Conservation (phyloP, 371 early-diverging fungal genomes). For the Ordospora colligata region DNA sequence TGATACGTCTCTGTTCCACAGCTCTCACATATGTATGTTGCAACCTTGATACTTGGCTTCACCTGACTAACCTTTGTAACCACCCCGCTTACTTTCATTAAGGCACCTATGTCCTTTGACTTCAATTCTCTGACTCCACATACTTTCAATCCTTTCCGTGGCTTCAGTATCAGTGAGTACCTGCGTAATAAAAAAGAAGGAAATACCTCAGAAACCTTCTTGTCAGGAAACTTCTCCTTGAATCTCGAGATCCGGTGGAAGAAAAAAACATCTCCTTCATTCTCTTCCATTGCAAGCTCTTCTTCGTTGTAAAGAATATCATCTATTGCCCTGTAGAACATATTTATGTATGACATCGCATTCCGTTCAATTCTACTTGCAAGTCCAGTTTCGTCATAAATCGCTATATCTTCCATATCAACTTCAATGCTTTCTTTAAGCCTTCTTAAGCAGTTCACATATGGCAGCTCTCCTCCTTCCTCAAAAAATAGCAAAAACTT, state of each 20-base stretch:
- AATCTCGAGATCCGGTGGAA: slow-evolving; percentile 57
- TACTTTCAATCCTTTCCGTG: slow-evolving; percentile 18
- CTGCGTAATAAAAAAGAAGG: slow-evolving; percentile 52
- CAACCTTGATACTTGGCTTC: slow-evolving; percentile 78
- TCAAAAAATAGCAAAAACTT: slow-evolving; percentile 59
- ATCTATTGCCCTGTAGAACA: slow-evolving; percentile 57
- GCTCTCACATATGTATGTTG: slow-evolving; percentile 82
- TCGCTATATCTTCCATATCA: slow-evolving; percentile 50
- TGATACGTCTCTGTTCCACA: slow-evolving; percentile 95
- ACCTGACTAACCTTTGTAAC: slow-evolving; percentile 90
- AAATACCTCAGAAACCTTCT: slow-evolving; percentile 48
- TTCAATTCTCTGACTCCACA: slow-evolving; percentile 71
- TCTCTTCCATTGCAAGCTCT: slow-evolving; percentile 37
- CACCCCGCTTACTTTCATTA: slow-evolving; percentile 81
- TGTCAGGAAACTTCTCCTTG: slow-evolving; percentile 56
- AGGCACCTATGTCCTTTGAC: slow-evolving; percentile 71
- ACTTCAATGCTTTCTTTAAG: slow-evolving; percentile 37
- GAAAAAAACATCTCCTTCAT: slow-evolving; percentile 54
- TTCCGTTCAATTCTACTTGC: slow-evolving; percentile 48
- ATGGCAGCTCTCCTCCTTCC: slow-evolving; percentile 50
- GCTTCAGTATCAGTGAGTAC: slow-evolving; percentile 42
- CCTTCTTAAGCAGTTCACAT: slow-evolving; percentile 35
- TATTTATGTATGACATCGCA: slow-evolving; percentile 50
- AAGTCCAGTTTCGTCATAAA: slow-evolving; percentile 56
- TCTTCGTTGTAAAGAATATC: slow-evolving; percentile 53